Evolutionary conservation across 1,139 yeast species (phyloP).

Genomic region (Kazachstania sp.): DNA sequence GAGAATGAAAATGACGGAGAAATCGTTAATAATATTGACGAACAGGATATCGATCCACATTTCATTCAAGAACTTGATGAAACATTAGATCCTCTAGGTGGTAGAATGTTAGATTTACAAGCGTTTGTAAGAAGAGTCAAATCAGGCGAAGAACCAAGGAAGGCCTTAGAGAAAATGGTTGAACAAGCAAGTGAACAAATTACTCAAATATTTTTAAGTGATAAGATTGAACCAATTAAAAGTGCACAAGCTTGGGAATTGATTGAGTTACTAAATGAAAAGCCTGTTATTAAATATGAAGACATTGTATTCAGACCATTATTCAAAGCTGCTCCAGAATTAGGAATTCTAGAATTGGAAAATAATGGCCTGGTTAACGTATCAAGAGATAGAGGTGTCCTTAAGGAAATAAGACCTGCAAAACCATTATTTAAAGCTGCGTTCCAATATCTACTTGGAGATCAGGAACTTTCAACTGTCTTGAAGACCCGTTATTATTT

Average conservation of each 20-base stretch:
- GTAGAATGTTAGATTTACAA: constrained; percentile 89
- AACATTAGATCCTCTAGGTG: constrained; percentile 74
- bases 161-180: constrained; percentile 72
- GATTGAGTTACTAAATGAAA: constrained; percentile 52
- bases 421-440: constrained; percentile 83
- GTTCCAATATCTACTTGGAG: constrained; percentile 54
- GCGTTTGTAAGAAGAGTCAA: constrained; percentile 79
- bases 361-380: constrained; percentile 67
- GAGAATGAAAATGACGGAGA: constrained; percentile 11
- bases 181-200: constrained; percentile 82
- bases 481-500: constrained; percentile 57
- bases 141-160: constrained; percentile 74
- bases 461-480: constrained; percentile 47
- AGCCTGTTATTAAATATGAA: constrained; percentile 40
- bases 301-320: constrained; percentile 53
- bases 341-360: constrained; percentile 62
- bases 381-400: constrained; percentile 64
- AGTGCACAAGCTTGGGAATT: constrained; percentile 86
- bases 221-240: constrained; percentile 47
- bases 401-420: constrained; percentile 61
- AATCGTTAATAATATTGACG: constrained; percentile 2
- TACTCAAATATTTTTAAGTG: constrained; percentile 64
- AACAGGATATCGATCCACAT: constrained; percentile 13
- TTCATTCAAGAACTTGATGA: constrained; percentile 37
- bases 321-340: constrained; percentile 50